Base-by-base conservation (phyloP, 78 protist genomes). In the Emiliania huxleyi region DNA sequence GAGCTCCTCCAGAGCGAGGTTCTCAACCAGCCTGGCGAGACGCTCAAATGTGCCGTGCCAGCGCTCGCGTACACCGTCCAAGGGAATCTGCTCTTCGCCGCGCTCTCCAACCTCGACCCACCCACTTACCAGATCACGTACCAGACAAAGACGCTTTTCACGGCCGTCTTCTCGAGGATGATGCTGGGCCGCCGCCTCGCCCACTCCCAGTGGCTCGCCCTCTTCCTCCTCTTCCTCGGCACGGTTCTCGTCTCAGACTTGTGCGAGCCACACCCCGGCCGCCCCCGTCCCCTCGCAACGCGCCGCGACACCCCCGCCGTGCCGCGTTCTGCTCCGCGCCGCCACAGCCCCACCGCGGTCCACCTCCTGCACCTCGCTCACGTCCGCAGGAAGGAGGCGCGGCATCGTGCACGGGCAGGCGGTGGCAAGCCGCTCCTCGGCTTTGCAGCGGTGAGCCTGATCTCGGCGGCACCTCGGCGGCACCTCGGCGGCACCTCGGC, bases 61-160 rank as follows among this genome's bases (percentile, higher is more conserved):
- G 95, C 97, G 8, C 3, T 40, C 1, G 42, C 95, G 37, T 96
- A 94, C 94, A 94, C 95, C 26, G 11, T 96, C 1, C 98, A 96
- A 71, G 91, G 91, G 87, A 95, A 94, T 84, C 91, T 96, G 23
- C 96, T 88, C 49, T 96, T 85, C 71, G 69, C 95, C 22, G 97
- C 97, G 12, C 92, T 87, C 35, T n/a, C 91, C 37, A 91, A 96
- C 69, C 93, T 96, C 18, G 97, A 95, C 18, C 89, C 96, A 0
- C 95, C 96, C 19, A 87, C 94, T 26, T 95, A 79, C 89, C 89
- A 81, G 55, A 38, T 81, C 23, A 11, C 3, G 38, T 81, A 81
- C 89, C 89, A 81, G 55, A 1, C 18, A 6, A 81, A 81, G 89
- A 81, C 89, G 56, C 49, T 81, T 40, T 44, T 44, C 40, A 81